phyloP scores from a whole-genome alignment of 2,329 filamentous ascomycete genomes.

The Colletotrichum magnum region DNA sequence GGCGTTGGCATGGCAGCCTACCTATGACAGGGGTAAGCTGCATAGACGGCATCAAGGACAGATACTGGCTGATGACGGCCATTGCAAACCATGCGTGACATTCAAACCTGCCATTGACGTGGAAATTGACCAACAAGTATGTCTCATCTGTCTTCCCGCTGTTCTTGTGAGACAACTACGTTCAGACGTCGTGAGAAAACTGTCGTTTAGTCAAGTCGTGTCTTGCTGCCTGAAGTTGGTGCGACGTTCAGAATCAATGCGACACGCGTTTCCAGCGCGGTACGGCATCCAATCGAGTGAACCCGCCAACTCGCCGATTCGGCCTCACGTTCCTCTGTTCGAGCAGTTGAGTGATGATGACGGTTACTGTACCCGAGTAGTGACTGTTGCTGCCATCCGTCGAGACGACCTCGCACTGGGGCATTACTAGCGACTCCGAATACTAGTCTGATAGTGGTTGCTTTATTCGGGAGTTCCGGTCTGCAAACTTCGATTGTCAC shows the following conservation, averaged over 20 bases:
- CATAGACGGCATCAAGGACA: neutral
- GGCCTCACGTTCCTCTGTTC: neutral
- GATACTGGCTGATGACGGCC: constrained; percentile 11
- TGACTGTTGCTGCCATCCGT: neutral
- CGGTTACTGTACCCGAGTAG: constrained; percentile 23
- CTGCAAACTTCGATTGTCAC: too few species aligned
- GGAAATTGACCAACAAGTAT: neutral
- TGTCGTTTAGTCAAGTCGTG: too few species aligned
- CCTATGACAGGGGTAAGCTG: neutral
- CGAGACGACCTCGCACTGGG: too few species aligned
- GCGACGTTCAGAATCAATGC: neutral
- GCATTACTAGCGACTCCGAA: too few species aligned
- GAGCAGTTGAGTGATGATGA: neutral
- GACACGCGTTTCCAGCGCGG: too few species aligned
- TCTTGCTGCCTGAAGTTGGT: constrained; percentile 9
- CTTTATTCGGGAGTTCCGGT: too few species aligned
- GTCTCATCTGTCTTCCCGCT: too few species aligned
- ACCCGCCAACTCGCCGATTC: neutral
- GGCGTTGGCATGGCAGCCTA: constrained; percentile 3
- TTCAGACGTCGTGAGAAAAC: too few species aligned
- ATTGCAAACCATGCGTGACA: neutral
- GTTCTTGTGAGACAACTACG: too few species aligned
- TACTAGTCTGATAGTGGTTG: too few species aligned
- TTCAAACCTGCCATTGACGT: neutral
- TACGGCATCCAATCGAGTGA: too few species aligned